Conservation (phyloP, 805 yeast species). For the Ogataea thermomethanolica region DNA sequence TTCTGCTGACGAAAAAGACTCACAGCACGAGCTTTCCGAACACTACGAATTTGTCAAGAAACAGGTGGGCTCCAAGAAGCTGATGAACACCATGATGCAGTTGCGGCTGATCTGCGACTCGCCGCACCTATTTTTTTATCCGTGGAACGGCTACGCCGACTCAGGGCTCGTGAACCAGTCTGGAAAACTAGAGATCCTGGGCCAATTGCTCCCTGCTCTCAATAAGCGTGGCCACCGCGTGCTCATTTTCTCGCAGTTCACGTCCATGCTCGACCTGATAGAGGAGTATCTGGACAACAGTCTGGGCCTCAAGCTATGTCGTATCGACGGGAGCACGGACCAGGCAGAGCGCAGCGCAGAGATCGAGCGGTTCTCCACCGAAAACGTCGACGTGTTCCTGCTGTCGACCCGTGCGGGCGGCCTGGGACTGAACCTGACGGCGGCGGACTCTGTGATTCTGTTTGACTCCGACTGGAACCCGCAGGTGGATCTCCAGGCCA, state of each 20-base stretch:
- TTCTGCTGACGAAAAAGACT: constrained; percentile 9
- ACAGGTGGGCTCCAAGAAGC: constrained; percentile 47
- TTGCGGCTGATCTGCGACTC: constrained; percentile 81
- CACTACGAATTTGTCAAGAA: constrained; percentile 34
- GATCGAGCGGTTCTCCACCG: constrained; percentile 49
- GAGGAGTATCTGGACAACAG: constrained; percentile 63
- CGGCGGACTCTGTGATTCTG: constrained; percentile 85
- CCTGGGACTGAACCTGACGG: constrained; percentile 78
- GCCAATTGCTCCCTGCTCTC: constrained; percentile 56
- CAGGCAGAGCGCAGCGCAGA: constrained; percentile 64
- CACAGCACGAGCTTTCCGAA: constrained; percentile 11
- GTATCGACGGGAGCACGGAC: constrained; percentile 74
- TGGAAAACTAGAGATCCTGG: constrained; percentile 68
- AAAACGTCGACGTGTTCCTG: constrained; percentile 50
- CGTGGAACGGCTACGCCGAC: constrained; percentile 53
- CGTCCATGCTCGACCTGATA: constrained; percentile 74
- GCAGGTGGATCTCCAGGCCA: constrained; percentile 93
- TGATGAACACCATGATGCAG: constrained; percentile 78
- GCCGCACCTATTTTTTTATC: constrained; percentile 79
- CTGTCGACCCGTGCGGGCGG: constrained; percentile 95
- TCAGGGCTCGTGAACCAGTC: constrained; percentile 49
- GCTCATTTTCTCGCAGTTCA: constrained; percentile 83
- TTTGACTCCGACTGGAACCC: constrained; percentile 98
- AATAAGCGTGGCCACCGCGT: constrained; percentile 54
- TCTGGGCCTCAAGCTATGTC: constrained; percentile 43